Base-by-base conservation (phyloP, 1,139 yeast species). In the Blastobotrys capitulatus region DNA sequence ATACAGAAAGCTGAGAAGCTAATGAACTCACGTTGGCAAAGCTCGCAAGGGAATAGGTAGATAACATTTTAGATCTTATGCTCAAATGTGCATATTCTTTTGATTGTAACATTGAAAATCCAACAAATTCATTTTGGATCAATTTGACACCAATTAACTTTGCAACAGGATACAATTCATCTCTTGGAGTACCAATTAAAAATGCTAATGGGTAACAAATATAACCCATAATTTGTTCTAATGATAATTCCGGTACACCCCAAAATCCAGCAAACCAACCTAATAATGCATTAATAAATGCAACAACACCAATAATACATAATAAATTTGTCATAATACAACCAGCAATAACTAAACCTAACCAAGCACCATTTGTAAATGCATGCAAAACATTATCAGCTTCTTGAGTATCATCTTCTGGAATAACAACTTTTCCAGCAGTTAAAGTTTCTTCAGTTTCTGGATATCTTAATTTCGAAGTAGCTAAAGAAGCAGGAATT, bases 211-310 rank as follows among this genome's bases (percentile, higher is more conserved):
- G 86, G 61, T 80, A 81, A 54, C 81, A 70, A 47, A 81, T 62
- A 67, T 81, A 81, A 22, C 83, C 77, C 52, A 76, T 66, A 60
- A 81, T 80, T 65, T 78, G 72, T 62, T 80, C 82, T 56, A 81
- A 68, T 16, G 82, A 73, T 55, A 81, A 74, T 16, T 67, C 61
- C 12, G 67, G 63, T 54, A 80, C 79, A 55, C 78, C 78, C 85
- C 85, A 79, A 70, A 77, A 81, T 47, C 75, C 71, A 52, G 84
- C 85, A 58, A 81, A 81, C 82, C 83, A 81, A 13, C 80, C 75
- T 53, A 81, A 72, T 40, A 81, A 63, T 25, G 80, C 84, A 58
- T 81, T 79, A 58, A 76, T 66, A 56, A 81, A 72, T 10, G 83
- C 77, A 53, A 81, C 84, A 47, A 79, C 65, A 4, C 79, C 82